Percentiles rank a stretch among this genome's conserved stretches.
Evolutionary conservation across 441 rosid species (phyloP).

Genomic region (Arabidopsis hybrid): DNA sequence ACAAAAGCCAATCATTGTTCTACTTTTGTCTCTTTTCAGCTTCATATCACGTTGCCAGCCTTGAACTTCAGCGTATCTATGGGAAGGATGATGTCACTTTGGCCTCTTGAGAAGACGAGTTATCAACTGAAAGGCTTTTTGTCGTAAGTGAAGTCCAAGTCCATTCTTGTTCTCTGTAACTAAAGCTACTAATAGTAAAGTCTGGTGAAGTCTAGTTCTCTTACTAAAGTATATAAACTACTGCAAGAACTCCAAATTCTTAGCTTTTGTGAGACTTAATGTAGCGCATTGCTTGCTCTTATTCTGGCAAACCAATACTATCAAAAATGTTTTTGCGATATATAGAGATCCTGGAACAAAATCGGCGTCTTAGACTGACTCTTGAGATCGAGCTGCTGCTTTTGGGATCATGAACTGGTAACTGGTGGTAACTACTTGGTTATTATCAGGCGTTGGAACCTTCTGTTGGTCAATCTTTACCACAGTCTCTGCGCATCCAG

Average conservation of each 20-base stretch:
- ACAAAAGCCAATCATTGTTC: constrained; percentile 21
- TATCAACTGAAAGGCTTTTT: constrained; percentile 27
- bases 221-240: constrained; percentile 13
- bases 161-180: constrained; percentile 22
- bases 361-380: constrained; percentile 32
- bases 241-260: constrained; percentile 18
- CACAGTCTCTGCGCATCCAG: constrained; percentile 29
- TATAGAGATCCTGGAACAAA: constrained; percentile 26
- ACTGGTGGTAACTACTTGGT: constrained; percentile 14
- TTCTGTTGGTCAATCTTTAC: constrained; percentile 29
- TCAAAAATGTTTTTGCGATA: constrained; percentile 29
- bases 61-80: constrained; percentile 69
- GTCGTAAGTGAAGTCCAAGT: constrained; percentile 17
- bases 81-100: constrained; percentile 62
- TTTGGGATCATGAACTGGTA: constrained; percentile 17
- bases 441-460: constrained; percentile 2
- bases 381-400: constrained; percentile 31
- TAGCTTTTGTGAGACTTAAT: constrained; percentile 22
- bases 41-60: constrained; percentile 72
- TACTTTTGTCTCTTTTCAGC: constrained; percentile 48
- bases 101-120: constrained; percentile 40
- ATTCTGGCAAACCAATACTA: constrained; percentile 34
- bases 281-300: constrained; percentile 24
- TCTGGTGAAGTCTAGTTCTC: constrained; percentile 35
- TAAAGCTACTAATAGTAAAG: constrained; percentile 6